phyloP scores from a whole-genome alignment of 441 rosid species.

The Raphanus hybrid region DNA sequence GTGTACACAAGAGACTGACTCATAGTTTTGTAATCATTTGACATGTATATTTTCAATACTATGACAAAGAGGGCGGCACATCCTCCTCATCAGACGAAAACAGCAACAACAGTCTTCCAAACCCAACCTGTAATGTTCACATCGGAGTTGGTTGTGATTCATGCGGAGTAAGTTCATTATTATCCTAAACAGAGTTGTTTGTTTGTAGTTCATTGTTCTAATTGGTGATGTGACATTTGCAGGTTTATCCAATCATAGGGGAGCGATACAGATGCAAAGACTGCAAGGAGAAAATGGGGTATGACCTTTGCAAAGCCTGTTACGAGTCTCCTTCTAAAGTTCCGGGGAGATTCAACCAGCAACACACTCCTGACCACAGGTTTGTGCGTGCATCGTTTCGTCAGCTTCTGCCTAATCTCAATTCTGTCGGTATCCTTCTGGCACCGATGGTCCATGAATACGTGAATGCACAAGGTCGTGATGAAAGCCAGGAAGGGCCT shows the following conservation, averaged over 20 bases:
- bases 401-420: neutral
- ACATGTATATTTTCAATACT: slow-evolving; percentile 17
- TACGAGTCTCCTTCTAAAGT: slow-evolving; percentile 56
- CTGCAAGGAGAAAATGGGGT: slow-evolving; percentile 69
- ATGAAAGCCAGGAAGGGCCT: slow-evolving; percentile 30
- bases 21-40: slow-evolving; percentile 1
- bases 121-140: slow-evolving; percentile 45
- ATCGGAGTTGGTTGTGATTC: slow-evolving; percentile 60
- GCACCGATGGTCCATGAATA: slow-evolving; percentile 9
- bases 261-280: slow-evolving; percentile 71
- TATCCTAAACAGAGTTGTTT: neutral
- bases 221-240: slow-evolving; percentile 22
- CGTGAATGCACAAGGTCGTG: neutral
- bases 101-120: slow-evolving; percentile 7
- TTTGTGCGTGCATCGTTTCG: slow-evolving; percentile 40
- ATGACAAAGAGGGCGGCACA: slow-evolving; percentile 23
- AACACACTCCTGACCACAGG: slow-evolving; percentile 77
- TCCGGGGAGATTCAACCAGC: slow-evolving; percentile 89
- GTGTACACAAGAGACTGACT: slow-evolving; percentile 10
- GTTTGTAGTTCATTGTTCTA: neutral
- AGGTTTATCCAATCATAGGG: slow-evolving; percentile 75
- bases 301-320: slow-evolving; percentile 86
- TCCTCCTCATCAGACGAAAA: slow-evolving; percentile 6
- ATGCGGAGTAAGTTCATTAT: slow-evolving; percentile 63
- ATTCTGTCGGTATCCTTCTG: slow-evolving; percentile 5